Conservation (phyloP, 768 basidiomycete species). For the Rhizopogon vinicolor region DNA sequence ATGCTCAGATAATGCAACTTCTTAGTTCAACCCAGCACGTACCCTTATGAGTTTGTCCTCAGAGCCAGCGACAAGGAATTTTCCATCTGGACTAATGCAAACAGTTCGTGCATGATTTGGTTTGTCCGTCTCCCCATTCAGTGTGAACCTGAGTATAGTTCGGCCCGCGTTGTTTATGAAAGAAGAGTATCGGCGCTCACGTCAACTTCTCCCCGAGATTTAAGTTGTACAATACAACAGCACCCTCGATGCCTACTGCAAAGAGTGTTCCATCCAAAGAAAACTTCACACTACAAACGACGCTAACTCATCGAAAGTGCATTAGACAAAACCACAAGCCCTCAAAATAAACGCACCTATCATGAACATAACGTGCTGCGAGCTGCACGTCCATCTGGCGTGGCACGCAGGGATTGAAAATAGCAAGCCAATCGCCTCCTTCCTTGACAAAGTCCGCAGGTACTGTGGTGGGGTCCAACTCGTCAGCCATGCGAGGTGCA, state of each 20-base stretch:
- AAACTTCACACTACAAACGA: constrained; percentile 89
- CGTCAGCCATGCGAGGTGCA: background rate
- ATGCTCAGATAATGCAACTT: constrained; percentile 4
- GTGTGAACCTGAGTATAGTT: background rate
- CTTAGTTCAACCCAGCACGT: constrained; percentile 16
- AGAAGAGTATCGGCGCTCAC: constrained; percentile 10
- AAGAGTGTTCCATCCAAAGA: constrained; percentile 91
- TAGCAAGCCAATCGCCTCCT: constrained; percentile 84
- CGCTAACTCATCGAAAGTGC: constrained; percentile 33
- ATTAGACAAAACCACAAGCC: background rate
- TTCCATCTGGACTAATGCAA: constrained; percentile 71
- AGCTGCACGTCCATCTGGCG: constrained; percentile 72
- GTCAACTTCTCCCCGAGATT: constrained; percentile 21
- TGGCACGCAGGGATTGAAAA: constrained; percentile 82
- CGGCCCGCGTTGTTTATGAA: background rate
- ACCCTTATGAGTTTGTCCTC: constrained; percentile 93
- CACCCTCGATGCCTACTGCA: constrained; percentile 59
- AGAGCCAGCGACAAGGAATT: constrained; percentile 72
- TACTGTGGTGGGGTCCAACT: constrained; percentile 23
- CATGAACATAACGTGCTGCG: constrained; percentile 1
- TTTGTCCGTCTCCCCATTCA: background rate
- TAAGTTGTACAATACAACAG: constrained; percentile 24
- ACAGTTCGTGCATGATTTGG: constrained; percentile 49
- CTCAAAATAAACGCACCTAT: background rate
- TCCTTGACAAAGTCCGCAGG: constrained; percentile 43